These are phyloP conservation scores for Spinacia oleracea DNA, from an alignment of 179 eudicot species.

Conservation along the genomic window DNA sequence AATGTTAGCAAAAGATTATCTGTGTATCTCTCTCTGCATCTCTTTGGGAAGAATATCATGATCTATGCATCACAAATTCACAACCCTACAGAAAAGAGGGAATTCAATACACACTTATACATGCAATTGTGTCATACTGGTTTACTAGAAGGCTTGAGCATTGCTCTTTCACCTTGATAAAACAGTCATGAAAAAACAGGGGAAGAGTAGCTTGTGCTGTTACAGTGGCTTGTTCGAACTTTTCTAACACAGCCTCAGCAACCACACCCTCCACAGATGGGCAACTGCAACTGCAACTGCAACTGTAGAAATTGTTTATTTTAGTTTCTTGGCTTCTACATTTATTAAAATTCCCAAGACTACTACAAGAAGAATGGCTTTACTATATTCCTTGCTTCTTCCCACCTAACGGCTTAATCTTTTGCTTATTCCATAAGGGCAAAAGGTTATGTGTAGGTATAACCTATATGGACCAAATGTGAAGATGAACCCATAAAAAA, in stretches of 20 bases:
- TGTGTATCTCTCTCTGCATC: neutral
- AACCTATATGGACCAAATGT: neutral
- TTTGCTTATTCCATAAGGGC: neutral
- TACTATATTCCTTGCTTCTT: neutral
- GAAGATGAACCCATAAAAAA: too few relatives aligned
- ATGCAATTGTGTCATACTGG: neutral
- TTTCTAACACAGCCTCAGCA: neutral
- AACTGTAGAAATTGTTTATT: neutral
- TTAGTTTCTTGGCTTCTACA: neutral
- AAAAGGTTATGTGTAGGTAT: neutral
- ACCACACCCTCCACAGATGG: neutral
- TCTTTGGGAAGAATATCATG: neutral
- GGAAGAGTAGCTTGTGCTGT: neutral
- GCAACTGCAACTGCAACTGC: neutral
- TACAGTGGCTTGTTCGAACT: neutral
- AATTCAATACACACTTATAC: too few relatives aligned
- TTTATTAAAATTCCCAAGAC: neutral
- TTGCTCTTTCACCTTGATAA: neutral
- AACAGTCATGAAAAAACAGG: neutral
- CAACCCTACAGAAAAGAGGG: neutral
- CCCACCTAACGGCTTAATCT: neutral
- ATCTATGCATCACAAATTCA: neutral
- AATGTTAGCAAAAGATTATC: neutral
- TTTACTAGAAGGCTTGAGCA: neutral
- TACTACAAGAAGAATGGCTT: neutral